Evolutionary conservation across 2,329 filamentous ascomycete genomes (phyloP).

Genomic region (Neocatenulostroma microsporum): DNA sequence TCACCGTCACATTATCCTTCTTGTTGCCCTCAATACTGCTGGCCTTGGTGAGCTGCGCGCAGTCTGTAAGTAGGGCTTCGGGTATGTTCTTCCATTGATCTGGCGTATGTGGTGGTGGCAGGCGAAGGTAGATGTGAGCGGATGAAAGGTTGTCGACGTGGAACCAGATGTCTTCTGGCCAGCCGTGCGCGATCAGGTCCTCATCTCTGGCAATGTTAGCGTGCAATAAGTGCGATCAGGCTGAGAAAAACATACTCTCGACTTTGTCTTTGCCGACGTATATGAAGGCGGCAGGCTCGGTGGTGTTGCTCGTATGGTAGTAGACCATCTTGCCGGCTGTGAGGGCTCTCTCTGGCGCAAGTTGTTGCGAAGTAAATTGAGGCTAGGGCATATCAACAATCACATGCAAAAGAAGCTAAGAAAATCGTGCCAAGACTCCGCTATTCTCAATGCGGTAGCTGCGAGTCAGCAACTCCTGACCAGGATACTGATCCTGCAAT

Average conservation of each 20-base stretch:
- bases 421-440: too few relatives aligned
- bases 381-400: too few relatives aligned
- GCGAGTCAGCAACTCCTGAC: too few relatives aligned
- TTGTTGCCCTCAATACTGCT: constrained; percentile 99
- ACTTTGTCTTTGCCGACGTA: constrained; percentile 99
- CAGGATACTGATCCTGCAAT: too few relatives aligned
- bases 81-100: constrained; percentile 80
- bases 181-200: constrained; percentile 87
- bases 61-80: constrained; percentile 66
- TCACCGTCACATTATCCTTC: constrained; percentile 92
- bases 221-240: constrained; percentile 10
- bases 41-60: constrained; percentile 95
- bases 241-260: constrained; percentile 59
- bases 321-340: constrained; percentile 70
- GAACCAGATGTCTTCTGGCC: constrained; percentile 97
- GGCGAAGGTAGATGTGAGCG: constrained; percentile 89
- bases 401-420: too few relatives aligned
- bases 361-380: too few relatives aligned
- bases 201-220: constrained; percentile 59
- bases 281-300: constrained; percentile 74
- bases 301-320: constrained; percentile 84
- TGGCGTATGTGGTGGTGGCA: constrained; percentile 52
- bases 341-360: too few relatives aligned
- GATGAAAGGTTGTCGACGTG: constrained; percentile 96
- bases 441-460: too few relatives aligned